Evolutionary conservation across 495 filamentous ascomycete species (phyloP), one percentile per base, ranked within the genome.

Genomic region (Penicillium antarcticum): DNA sequence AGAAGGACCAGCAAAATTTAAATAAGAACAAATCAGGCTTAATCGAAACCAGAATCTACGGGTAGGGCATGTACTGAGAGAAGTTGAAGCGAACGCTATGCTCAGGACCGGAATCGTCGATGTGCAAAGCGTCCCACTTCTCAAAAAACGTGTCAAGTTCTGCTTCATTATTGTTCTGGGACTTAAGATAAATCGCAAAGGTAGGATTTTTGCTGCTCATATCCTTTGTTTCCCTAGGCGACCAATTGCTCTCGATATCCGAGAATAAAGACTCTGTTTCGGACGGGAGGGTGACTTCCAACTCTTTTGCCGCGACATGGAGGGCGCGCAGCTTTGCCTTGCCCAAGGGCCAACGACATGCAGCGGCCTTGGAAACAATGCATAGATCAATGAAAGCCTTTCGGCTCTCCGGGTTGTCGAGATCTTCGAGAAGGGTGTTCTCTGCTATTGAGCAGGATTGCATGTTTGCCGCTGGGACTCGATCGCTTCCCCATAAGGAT

Each of bases 181-280:
- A 21, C 18, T 52, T 62, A 34, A 55, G 47, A 1, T 51, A 54
- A 8, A 55, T 21, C 8, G 37, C 31, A 23, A 65, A 60, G 42
- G 70, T 65, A 23, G 68, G 68, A 40, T 72, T 70, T 33, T 69
- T 58, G 32, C 68, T 70, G 45, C 61, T 70, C 19, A 70, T 53
- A 11, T 24, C 38, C 21, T 62, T 57, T 1, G 48, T 34, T 16
- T 65, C 61, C 10, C 62, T 51, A 1, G 45, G 40, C 0, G 47
- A 55, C 69, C 69, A 68, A 2, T 42, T 45, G 4, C 50, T 42
- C 36, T 63, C 65, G 34, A 72, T 70, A 8, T 67, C 56, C 3
- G 38, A 47, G 37, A 70, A 69, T 1, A 71, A 56, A 6, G 56
- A 47, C 2, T 63, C 53, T 19, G 65, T 63, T 21, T 71, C 68